Percentiles rank a stretch among this genome's conserved stretches.
These are phyloP conservation scores for Oenanthe javanica DNA, from an alignment of 140 eudicot species.

Conservation along the genomic window DNA sequence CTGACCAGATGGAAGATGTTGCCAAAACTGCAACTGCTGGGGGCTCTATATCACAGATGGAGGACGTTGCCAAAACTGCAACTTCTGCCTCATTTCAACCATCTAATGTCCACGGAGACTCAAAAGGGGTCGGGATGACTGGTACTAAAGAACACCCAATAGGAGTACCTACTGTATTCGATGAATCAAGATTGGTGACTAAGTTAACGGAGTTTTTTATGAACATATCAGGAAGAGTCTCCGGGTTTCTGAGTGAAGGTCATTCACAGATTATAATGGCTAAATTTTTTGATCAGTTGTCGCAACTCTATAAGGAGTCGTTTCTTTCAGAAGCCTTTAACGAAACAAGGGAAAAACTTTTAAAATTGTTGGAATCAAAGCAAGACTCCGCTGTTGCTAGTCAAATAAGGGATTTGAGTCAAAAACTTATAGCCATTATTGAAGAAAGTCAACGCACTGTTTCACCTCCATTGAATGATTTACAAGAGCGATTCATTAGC, in stretches of 20 bases:
- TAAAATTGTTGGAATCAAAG: slow-evolving; percentile 49
- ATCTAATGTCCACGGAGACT: slow-evolving; percentile 11
- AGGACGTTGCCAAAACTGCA: slow-evolving; percentile 37
- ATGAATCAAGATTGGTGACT: slow-evolving; percentile 65
- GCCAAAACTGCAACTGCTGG: slow-evolving; percentile 38
- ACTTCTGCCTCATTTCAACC: slow-evolving; percentile 32
- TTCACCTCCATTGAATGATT: slow-evolving; percentile 64
- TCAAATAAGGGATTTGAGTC: slow-evolving; percentile 66
- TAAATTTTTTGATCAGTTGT: slow-evolving; percentile 63
- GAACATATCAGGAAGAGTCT: slow-evolving; percentile 48
- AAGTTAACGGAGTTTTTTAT: slow-evolving; percentile 55
- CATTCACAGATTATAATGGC: slow-evolving; percentile 54
- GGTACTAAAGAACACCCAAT: slow-evolving; percentile 21
- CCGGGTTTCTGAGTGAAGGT: slow-evolving; percentile 75
- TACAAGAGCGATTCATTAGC: slow-evolving; percentile 65
- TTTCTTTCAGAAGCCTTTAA: slow-evolving; percentile 49
- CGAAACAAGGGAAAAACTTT: slow-evolving; percentile 45
- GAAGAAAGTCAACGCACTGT: slow-evolving; percentile 86
- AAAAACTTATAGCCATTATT: slow-evolving; percentile 55
- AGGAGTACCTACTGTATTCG: slow-evolving; percentile 42
- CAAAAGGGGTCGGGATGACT: slow-evolving; percentile 21
- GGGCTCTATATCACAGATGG: slow-evolving; percentile 23
- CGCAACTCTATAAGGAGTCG: slow-evolving; percentile 48
- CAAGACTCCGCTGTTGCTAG: slow-evolving; percentile 54
- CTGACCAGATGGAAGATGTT: slow-evolving; percentile 54